Conservation (phyloP, 2,329 filamentous ascomycete species). For the Colletotrichum tabaci region DNA sequence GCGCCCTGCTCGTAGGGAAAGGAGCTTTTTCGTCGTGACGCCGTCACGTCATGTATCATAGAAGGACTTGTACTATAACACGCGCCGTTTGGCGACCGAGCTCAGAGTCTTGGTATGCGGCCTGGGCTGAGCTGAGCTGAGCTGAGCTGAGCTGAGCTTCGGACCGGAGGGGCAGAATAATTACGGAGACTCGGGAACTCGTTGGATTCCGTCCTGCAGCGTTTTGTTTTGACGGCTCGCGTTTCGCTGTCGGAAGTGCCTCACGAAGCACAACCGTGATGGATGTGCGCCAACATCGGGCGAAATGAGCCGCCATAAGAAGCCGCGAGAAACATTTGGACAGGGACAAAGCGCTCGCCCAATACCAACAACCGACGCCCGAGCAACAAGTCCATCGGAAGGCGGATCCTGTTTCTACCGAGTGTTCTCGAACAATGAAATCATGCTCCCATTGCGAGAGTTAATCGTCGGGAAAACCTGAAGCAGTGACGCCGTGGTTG, state of each 20-base stretch:
- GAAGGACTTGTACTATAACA: slow-evolving; percentile 35
- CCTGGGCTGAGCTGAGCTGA: no score
- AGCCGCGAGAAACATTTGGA: slow-evolving; percentile 22
- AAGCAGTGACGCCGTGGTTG: slow-evolving; percentile 40
- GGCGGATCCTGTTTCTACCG: slow-evolving; percentile 19
- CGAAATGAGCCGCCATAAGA: background rate
- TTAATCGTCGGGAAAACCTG: slow-evolving; percentile 21
- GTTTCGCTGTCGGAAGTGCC: slow-evolving; percentile 22
- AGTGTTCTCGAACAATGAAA: slow-evolving; percentile 28
- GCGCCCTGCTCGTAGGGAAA: slow-evolving; percentile 11
- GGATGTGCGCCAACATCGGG: slow-evolving; percentile 21
- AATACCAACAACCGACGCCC: background rate
- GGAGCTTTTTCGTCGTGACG: slow-evolving; percentile 11
- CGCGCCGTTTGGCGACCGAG: background rate
- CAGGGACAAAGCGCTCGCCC: slow-evolving; percentile 5
- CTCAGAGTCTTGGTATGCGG: background rate
- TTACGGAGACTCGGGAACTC: slow-evolving; percentile 23
- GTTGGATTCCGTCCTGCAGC: slow-evolving; percentile 27
- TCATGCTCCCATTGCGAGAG: slow-evolving; percentile 23
- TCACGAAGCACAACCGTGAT: slow-evolving; percentile 26
- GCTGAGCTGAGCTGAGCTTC: background rate
- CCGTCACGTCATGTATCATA: slow-evolving; percentile 37
- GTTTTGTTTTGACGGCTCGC: slow-evolving; percentile 16
- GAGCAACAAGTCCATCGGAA: background rate
- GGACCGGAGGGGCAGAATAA: slow-evolving; percentile 1